Evolutionary conservation across 2,329 filamentous ascomycete genomes (phyloP), one percentile per base, ranked within the genome.

Genomic region (Nothophoma quercina): DNA sequence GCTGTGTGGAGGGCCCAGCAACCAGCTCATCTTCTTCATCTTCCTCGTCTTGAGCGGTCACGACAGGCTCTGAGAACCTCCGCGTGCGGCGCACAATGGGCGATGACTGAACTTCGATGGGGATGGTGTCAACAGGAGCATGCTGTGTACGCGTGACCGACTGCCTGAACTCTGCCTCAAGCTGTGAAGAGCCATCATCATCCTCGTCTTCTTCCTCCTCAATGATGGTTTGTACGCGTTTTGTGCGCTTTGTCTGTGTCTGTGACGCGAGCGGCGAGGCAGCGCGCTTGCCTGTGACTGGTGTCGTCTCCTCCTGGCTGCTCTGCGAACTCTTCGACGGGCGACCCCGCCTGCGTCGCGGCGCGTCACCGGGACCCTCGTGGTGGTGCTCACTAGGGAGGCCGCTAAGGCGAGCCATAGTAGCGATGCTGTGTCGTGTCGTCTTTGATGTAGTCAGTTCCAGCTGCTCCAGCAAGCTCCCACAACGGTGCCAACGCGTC

Each of bases 361-460:
- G 63, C 33, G 67, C 63, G 48, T 73, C 69, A 8, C 67, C 70
- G 18, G 70, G 70, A 22, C 70, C 70, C 40, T 69, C 62, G 51
- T 68, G 64, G 51, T 73, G 71, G 61, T 71, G 70, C 59, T 72
- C 69, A 28, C 70, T 70, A 35, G 69, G 65, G 7, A 71, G 64
- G 43, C 70, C 68, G 53, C 64, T 68, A 38, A 71, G 61, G 35
- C 69, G 69, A 54, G 70, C 71, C 70, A 73, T 73, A 55, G 42
- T 54, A 39, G 57, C 46, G 53, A 26, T 32, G 12, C 19, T 19
- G 16, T 53, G 25, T 45, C 18, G 49, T 50, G 39, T 46, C 47
- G 40, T 33, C 41, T 50, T 43, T 6, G 32, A 12, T 32, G 7
- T 19, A 30, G 43, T 53, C 50, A 53, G 38, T 33, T 13, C 33